A percentile compares a stretch with the other conserved stretches of the same genome.
These are phyloP conservation scores for Lentinula lateritia DNA, from an alignment of 768 basidiomycete species.

Conservation along the genomic window DNA sequence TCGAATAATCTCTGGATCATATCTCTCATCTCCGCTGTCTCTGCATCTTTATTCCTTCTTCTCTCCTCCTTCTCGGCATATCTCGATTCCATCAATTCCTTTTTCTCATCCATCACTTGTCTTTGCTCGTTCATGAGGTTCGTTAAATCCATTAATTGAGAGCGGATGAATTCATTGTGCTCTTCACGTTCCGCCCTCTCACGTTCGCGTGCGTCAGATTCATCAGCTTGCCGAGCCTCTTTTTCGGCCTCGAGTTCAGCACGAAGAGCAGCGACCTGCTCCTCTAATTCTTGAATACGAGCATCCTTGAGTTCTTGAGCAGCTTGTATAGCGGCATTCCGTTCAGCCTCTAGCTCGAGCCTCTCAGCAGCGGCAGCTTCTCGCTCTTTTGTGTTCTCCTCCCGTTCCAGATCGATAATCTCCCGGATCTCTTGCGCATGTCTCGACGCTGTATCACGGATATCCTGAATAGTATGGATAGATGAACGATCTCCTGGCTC, in stretches of 20 bases:
- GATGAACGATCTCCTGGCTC: slow-evolving; percentile 32
- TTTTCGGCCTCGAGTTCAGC: slow-evolving; percentile 62
- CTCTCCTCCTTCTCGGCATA: slow-evolving; percentile 59
- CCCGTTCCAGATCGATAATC: slow-evolving; percentile 52
- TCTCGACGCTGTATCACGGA: slow-evolving; percentile 27
- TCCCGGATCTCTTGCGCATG: slow-evolving; percentile 56
- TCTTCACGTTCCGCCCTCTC: slow-evolving; percentile 54
- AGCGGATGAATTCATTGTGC: slow-evolving; percentile 52
- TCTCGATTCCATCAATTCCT: slow-evolving; percentile 51
- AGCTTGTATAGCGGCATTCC: slow-evolving; percentile 42
- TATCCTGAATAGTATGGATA: slow-evolving; percentile 2
- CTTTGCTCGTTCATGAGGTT: slow-evolving; percentile 67
- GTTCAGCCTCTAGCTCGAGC: slow-evolving; percentile 40
- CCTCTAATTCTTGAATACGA: slow-evolving; percentile 56
- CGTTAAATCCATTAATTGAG: slow-evolving; percentile 66
- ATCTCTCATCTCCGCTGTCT: slow-evolving; percentile 51
- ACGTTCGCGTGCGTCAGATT: slow-evolving; percentile 56
- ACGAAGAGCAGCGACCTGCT: slow-evolving; percentile 52
- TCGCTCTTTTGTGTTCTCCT: slow-evolving; percentile 49
- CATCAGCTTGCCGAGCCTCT: slow-evolving; percentile 49
- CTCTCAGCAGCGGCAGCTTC: slow-evolving; percentile 52
- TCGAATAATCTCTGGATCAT: slow-evolving; percentile 56
- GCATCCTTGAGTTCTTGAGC: slow-evolving; percentile 45
- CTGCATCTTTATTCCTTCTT: slow-evolving; percentile 52
- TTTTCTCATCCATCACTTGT: slow-evolving; percentile 55